Evolutionary conservation across 2,329 filamentous ascomycete species (phyloP).

Genomic region (Boeremia lycopersici): DNA sequence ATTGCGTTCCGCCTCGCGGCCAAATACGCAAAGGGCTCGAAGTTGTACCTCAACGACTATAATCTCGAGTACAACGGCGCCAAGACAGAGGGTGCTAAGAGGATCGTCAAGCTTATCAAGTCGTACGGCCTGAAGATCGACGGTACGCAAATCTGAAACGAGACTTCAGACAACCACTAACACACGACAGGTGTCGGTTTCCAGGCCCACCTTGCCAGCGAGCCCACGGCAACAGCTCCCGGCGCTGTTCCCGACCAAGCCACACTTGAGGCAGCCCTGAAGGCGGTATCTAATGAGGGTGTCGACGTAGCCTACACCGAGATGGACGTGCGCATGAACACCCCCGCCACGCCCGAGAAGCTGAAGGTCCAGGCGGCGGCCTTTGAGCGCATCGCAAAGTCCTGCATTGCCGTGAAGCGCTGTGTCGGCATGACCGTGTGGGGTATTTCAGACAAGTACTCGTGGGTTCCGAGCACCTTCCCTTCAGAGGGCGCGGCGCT

Average conservation of each 20-base stretch:
- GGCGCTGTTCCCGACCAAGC: constrained; percentile 52
- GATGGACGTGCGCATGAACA: constrained; percentile 61
- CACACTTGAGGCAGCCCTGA: constrained; percentile 56
- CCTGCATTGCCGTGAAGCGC: constrained; percentile 45
- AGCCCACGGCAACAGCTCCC: constrained; percentile 57
- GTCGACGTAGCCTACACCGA: constrained; percentile 68
- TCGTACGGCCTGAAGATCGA: constrained; percentile 59
- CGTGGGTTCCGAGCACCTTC: constrained; percentile 49
- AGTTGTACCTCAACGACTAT: constrained; percentile 67
- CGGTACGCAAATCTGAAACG: constrained; percentile 40
- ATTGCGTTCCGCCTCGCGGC: constrained; percentile 53
- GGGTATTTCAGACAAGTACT: constrained; percentile 51
- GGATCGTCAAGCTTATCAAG: constrained; percentile 49
- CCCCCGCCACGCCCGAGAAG: constrained; percentile 54
- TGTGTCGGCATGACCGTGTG: constrained; percentile 56
- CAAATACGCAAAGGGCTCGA: constrained; percentile 47
- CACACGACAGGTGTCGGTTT: constrained; percentile 56
- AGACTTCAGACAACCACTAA: background rate
- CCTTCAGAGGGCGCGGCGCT: constrained; percentile 45
- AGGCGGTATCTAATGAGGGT: constrained; percentile 58
- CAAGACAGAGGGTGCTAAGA: constrained; percentile 46
- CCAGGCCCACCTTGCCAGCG: constrained; percentile 62
- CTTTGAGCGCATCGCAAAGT: constrained; percentile 50
- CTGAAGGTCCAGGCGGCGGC: constrained; percentile 56
- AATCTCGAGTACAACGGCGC: constrained; percentile 64